Evolutionary conservation across 306 rosid genomes (phyloP).

Genomic region (Quillaja saponaria): DNA sequence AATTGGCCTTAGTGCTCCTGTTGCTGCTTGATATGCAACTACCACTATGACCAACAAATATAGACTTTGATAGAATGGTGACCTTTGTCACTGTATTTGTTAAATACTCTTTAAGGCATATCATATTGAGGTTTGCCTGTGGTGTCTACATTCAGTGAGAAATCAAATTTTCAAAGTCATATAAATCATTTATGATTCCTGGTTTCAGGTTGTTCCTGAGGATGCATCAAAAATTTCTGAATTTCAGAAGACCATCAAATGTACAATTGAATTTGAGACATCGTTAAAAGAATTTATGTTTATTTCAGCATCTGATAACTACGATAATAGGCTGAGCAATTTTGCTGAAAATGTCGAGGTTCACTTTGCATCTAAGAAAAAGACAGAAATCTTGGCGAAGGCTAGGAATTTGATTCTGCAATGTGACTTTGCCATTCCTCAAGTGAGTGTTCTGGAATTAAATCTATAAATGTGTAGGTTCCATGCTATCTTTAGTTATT

Average conservation of each 20-base stretch:
- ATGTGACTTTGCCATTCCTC: slow-evolving; percentile 78
- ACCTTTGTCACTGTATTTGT: no score
- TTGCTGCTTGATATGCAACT: slow-evolving; percentile 22
- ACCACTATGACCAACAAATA: slow-evolving; percentile 17
- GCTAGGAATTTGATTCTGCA: slow-evolving; percentile 79
- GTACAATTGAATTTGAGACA: slow-evolving; percentile 68
- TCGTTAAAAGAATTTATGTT: slow-evolving; percentile 67
- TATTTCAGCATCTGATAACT: slow-evolving; percentile 70
- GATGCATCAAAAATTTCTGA: slow-evolving; percentile 93
- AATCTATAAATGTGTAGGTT: slow-evolving; percentile 15
- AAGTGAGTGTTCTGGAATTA: slow-evolving; percentile 48
- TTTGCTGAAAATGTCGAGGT: slow-evolving; percentile 93
- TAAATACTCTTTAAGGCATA: slow-evolving; percentile 19
- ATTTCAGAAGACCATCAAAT: slow-evolving; percentile 73
- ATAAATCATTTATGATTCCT: slow-evolving; percentile 30
- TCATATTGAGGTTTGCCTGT: slow-evolving; percentile 19
- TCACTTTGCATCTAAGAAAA: slow-evolving; percentile 91
- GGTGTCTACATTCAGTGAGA: slow-evolving; percentile 20
- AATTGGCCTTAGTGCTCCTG: slow-evolving; percentile 19
- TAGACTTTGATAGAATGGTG: slow-evolving; percentile 14
- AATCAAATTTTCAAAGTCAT: slow-evolving; percentile 3
- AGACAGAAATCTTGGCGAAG: slow-evolving; percentile 77
- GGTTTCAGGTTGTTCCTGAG: slow-evolving; percentile 88
- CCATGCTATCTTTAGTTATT: slow-evolving; percentile 29
- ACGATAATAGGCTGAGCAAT: slow-evolving; percentile 65